Conservation (phyloP, 768 basidiomycete genomes). For the Mycena vulgaris region DNA sequence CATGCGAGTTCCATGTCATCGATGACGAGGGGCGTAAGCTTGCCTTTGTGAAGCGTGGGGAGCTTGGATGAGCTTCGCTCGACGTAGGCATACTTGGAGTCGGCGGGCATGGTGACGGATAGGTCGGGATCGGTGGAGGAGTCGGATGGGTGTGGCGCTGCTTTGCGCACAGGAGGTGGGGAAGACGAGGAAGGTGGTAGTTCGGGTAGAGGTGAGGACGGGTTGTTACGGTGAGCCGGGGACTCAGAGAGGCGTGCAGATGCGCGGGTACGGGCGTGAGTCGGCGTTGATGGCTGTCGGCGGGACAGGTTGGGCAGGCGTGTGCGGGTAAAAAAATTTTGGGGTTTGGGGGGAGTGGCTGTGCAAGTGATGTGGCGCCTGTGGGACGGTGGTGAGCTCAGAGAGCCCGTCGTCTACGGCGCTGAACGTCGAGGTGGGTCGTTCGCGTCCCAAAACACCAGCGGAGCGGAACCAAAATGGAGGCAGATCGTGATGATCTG, state of each 20-base stretch:
- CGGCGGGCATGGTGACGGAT: background rate
- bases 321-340: background rate
- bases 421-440: background rate
- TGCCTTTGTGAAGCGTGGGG: background rate
- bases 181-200: background rate
- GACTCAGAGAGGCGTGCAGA: no score
- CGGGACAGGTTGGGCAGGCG: background rate
- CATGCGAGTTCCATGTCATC: background rate
- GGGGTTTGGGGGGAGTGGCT: conserved; percentile 3
- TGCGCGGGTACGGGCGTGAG: no score
- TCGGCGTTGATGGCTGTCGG: no score
- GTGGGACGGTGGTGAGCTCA: no score
- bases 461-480: background rate
- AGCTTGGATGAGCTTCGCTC: background rate
- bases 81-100: background rate
- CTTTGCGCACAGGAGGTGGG: background rate
- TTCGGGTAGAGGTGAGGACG: background rate
- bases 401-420: background rate
- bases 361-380: background rate
- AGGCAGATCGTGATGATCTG: background rate
- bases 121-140: background rate
- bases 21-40: conserved; percentile 2
- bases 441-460: background rate
- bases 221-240: no score
- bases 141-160: background rate